Conservation (phyloP, 768 basidiomycete genomes). For the Lactarius vividus region DNA sequence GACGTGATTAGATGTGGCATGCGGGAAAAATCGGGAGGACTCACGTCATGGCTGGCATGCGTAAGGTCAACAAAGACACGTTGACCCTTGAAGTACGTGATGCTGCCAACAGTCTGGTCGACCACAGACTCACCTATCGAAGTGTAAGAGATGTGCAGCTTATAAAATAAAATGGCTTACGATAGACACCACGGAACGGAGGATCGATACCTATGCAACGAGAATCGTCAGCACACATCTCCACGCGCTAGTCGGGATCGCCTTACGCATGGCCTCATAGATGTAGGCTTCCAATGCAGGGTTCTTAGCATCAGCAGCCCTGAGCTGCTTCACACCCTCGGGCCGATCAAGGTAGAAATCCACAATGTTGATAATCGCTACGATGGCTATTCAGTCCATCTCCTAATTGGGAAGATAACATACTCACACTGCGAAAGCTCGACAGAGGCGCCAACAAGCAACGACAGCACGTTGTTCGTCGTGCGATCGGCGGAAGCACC, state of each 20-base stretch:
- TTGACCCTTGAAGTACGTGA: conserved; percentile 47
- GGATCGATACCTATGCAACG: conserved; percentile 60
- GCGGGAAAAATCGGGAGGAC: not conserved
- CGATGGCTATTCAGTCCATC: not conserved
- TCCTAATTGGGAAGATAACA: not conserved
- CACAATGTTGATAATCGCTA: conserved; percentile 64
- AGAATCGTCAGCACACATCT: conserved; percentile 14
- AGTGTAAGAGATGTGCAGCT: not conserved
- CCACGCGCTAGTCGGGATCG: not conserved
- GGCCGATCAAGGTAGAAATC: conserved; percentile 59
- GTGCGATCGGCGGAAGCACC: conserved; percentile 59
- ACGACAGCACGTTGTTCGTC: conserved; percentile 68
- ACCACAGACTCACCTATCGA: conserved; percentile 46
- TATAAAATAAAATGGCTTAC: conserved; percentile 38
- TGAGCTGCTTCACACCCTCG: conserved; percentile 35
- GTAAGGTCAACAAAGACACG: conserved; percentile 63
- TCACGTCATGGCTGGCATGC: conserved; percentile 55
- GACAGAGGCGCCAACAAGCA: conserved; percentile 64
- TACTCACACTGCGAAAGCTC: conserved; percentile 65
- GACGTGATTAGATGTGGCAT: not conserved
- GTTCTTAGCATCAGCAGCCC: conserved; percentile 37
- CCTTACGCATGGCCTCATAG: conserved; percentile 68
- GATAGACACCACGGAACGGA: conserved; percentile 66
- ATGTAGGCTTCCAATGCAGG: conserved; percentile 53
- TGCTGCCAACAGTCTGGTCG: conserved; percentile 44